Base-by-base conservation (phyloP, 495 filamentous ascomycete genomes). In the Echria macrotheca region DNA sequence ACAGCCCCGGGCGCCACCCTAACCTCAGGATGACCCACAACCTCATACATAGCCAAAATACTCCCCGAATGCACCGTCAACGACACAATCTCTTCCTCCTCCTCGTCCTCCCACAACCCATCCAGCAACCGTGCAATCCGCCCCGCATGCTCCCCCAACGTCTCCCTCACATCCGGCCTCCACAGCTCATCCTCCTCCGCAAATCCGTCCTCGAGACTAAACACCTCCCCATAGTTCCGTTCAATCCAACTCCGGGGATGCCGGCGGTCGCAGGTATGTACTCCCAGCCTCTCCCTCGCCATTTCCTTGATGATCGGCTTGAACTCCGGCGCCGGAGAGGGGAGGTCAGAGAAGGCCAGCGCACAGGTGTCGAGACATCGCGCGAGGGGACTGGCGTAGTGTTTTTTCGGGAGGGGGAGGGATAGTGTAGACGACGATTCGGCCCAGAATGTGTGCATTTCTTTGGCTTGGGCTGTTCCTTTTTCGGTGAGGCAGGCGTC, bases 231-330 rank as follows among this genome's bases (percentile, higher is more conserved):
- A 55, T 81, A 87, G 14, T 65, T 63, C 10, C 58, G 36, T 4
- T 65, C 57, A 54, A 95, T 89, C 47, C 72, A 77, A 3, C 69
- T 67, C 42, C 75, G 76, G 21, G 53, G 72, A 43, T 74, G 72
- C 1, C 89, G 76, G 11, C 82, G 78, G 61, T 95, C 87, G 63
- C 88, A 95, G 6, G 88, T 91, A 60, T 93, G 88, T 37, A 82
- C 71, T 36, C 80, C 79, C 47, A 90, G 79, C 1, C 74, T 70
- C 56, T 95, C 89, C 36, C 89, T 78, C 49, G 91, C 67, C 17
- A 79, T 63, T 58, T 91, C 86, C 58, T 84, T 86, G 57, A 93
- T 69, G 2, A 71, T 67, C 0, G 86, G 85, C 0, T 64, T 66
- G 65, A 85, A 87, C 4, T 79, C 62, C 14, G 58, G 57, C 10